These are phyloP conservation scores for Fusarium penzigii DNA, from an alignment of 2,329 filamentous ascomycete genomes.

Conservation along the genomic window DNA sequence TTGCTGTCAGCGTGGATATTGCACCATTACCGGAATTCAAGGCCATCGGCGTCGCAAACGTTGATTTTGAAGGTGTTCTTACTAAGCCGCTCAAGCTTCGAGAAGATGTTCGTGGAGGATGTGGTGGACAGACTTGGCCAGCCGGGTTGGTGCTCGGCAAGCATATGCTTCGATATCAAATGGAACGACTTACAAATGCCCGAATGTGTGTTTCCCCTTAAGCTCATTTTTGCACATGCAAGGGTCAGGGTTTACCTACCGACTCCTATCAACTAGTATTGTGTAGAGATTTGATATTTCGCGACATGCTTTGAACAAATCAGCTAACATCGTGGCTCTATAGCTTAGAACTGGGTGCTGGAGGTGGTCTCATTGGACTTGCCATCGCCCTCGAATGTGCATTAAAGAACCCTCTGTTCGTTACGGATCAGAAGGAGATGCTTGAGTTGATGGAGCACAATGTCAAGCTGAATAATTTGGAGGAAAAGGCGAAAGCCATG, in stretches of 20 bases:
- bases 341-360: conserved; percentile 89
- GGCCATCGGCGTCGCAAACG: conserved; percentile 49
- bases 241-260: neutral
- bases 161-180: conserved; percentile 79
- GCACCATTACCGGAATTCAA: conserved; percentile 63
- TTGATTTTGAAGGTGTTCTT: conserved; percentile 75
- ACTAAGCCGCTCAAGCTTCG: conserved; percentile 70
- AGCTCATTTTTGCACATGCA: neutral
- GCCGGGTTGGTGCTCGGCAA: conserved; percentile 86
- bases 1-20: conserved; percentile 55
- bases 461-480: conserved; percentile 75
- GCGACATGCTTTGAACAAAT: neutral
- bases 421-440: conserved; percentile 91
- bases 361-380: conserved; percentile 81
- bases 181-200: conserved; percentile 61
- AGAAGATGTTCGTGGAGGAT: conserved; percentile 84
- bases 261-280: neutral
- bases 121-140: conserved; percentile 92
- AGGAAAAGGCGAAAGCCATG: conserved; percentile 61
- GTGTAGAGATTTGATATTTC: too few relatives aligned
- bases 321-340: conserved; percentile 23
- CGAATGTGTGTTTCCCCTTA: conserved; percentile 60
- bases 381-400: conserved; percentile 59
- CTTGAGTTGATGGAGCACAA: conserved; percentile 83
- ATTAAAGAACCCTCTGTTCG: conserved; percentile 59